Percentiles rank a stretch among this genome's conserved stretches.
Evolutionary conservation across 352 stramenopile species (phyloP).

Genomic region (Phytophthora quininea): DNA sequence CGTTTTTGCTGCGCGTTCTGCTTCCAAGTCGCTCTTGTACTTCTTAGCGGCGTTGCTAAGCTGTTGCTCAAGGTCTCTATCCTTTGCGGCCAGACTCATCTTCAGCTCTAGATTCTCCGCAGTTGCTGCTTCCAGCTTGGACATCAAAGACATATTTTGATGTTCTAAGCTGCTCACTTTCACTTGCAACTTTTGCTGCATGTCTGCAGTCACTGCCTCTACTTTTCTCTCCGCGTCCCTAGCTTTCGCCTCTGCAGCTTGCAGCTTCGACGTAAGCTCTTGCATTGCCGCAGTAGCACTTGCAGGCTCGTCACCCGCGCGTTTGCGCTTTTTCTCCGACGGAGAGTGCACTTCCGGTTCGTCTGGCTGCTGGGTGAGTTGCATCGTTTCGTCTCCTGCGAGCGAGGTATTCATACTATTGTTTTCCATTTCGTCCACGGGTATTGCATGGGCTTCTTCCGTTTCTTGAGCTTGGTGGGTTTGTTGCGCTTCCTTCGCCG

Average conservation of each 20-base stretch:
- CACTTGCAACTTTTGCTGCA: slow-evolving; percentile 17
- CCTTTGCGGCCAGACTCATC: slow-evolving; percentile 24
- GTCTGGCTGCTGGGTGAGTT: slow-evolving; percentile 8
- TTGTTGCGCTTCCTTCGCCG: slow-evolving; percentile 9
- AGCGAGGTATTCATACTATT: slow-evolving; percentile 27
- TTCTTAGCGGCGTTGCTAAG: slow-evolving; percentile 30
- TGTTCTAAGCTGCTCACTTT: slow-evolving; percentile 27
- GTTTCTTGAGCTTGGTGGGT: too few relatives aligned
- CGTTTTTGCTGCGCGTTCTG: slow-evolving; percentile 10
- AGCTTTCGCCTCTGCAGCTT: slow-evolving; percentile 5
- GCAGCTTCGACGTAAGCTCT: slow-evolving; percentile 20
- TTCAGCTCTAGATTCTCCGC: slow-evolving; percentile 27
- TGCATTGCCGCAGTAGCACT: slow-evolving; percentile 16
- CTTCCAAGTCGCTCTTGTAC: slow-evolving; percentile 11
- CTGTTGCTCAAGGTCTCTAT: slow-evolving; percentile 20
- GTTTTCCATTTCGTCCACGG: background rate
- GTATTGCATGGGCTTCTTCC: too few relatives aligned
- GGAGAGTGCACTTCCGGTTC: slow-evolving; percentile 15
- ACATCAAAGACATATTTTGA: slow-evolving; percentile 37
- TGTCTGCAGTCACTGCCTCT: slow-evolving; percentile 7
- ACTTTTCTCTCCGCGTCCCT: slow-evolving; percentile 13
- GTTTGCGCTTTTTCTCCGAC: slow-evolving; percentile 38
- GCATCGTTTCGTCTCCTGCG: slow-evolving; percentile 26
- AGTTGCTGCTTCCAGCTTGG: slow-evolving; percentile 22
- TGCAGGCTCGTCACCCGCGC: slow-evolving; percentile 20